Evolutionary conservation across 495 filamentous ascomycete genomes (phyloP), one percentile per base, ranked within the genome.

Genomic region (Pseudomonodictys pantanalensis): DNA sequence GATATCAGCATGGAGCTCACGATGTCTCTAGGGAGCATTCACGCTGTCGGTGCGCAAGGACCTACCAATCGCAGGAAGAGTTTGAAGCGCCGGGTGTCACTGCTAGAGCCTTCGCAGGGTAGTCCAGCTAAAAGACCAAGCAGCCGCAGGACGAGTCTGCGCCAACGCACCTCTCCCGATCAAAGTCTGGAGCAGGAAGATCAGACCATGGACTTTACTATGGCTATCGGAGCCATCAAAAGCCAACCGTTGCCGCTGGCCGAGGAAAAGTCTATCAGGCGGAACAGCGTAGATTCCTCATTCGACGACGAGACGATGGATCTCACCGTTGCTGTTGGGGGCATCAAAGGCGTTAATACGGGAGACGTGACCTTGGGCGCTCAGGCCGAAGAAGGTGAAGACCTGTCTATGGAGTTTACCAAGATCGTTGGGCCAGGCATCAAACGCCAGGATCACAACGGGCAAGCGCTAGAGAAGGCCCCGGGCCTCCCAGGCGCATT

Each of bases 371-470:
- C 17, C n/a, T 18, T 2, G 2, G 17, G 8, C 15, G 23, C 12
- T 7, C 33, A 35, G 17, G 35, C 23, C 26, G 43, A 33, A 20
- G 50, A 63, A 58, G 64, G 71, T 39, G 84, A 86, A 68, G 87
- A 86, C 48, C 81, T 92, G 77, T 87, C 87, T 1, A 91, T 91
- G 88, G 89, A 91, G 57, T 80, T 92, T 49, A 95, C 89, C 0
- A 81, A 83, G 33, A 86, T 83, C 0, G 73, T 92, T 54, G 89
- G 88, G 7, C 38, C 38, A n/a, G 83, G 82, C 47, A 76, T 91
- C 26, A 63, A 88, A 29, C 11, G 28, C 9, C 18, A 62, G 66
- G 25, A 28, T 30, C 45, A 63, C 9, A 22, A 10, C 15, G 20
- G 26, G 25, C 18, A 46, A 24, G 54, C 62, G n/a, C 53, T 54